These are phyloP conservation scores for Penstemon newberryi DNA, from an alignment of 257 asterid species.

Conservation along the genomic window DNA sequence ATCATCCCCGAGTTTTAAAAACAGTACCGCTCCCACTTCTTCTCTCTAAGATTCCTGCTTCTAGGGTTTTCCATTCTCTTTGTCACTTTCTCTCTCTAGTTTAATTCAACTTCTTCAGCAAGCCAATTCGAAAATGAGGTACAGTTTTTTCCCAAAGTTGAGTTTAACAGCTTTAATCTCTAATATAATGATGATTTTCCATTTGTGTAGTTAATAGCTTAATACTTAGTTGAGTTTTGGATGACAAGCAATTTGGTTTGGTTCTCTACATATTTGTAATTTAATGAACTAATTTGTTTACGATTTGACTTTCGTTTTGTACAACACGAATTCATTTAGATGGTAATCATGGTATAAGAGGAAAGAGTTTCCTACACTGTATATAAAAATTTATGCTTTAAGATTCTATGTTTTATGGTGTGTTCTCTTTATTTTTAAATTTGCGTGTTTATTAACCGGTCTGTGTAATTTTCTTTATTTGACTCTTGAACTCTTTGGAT, in stretches of 20 bases:
- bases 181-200: not conserved
- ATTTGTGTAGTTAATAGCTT: not conserved
- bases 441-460: no score
- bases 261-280: not conserved
- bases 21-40: conserved; percentile 8
- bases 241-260: not conserved
- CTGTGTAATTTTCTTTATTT: no score
- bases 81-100: conserved; percentile 11
- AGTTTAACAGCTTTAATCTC: not conserved
- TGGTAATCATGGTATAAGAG: not conserved
- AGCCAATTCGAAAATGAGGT: conserved; percentile 55
- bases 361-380: not conserved
- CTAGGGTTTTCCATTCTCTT: conserved; percentile 55
- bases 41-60: conserved; percentile 16
- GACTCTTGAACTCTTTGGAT: no score
- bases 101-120: not conserved
- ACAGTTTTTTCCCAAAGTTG: not conserved
- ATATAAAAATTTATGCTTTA: not conserved
- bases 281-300: not conserved
- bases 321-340: no score
- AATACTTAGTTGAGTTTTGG: not conserved
- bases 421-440: no score
- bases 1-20: conserved; percentile 30
- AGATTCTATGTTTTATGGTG: no score
- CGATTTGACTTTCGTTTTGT: not conserved